Percentiles rank a stretch among this genome's conserved stretches.
phyloP scores from a whole-genome alignment of 2,329 filamentous ascomycete genomes.

The Pseudogymnoascus sp. region DNA sequence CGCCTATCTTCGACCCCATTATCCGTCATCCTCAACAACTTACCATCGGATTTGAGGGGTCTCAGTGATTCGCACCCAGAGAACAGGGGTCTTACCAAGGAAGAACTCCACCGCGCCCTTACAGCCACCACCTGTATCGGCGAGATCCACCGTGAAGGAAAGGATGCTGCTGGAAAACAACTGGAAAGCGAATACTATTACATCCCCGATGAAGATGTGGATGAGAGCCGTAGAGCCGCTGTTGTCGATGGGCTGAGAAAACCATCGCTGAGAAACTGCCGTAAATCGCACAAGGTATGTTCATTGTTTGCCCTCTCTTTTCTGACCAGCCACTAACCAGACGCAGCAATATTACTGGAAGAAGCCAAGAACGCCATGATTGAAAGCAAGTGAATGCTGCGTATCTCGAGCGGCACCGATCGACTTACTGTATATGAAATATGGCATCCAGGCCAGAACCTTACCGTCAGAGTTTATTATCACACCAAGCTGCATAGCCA shows the following conservation, averaged over 20 bases:
- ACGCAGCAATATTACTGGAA: slow-evolving; percentile 65
- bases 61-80: slow-evolving; percentile 24
- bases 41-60: slow-evolving; percentile 60
- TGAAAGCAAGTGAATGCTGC: slow-evolving; percentile 16
- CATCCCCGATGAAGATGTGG: slow-evolving; percentile 75
- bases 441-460: background rate
- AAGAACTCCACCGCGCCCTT: slow-evolving; percentile 63
- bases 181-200: slow-evolving; percentile 98
- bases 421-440: slow-evolving; percentile 7
- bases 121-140: slow-evolving; percentile 73
- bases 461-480: slow-evolving; percentile 7
- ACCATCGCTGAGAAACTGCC: slow-evolving; percentile 78
- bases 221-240: slow-evolving; percentile 69
- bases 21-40: slow-evolving; percentile 79
- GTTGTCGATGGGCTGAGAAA: slow-evolving; percentile 83
- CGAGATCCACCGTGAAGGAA: slow-evolving; percentile 82
- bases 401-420: background rate
- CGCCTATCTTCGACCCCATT: slow-evolving; percentile 85
- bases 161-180: slow-evolving; percentile 88
- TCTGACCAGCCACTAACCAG: background rate
- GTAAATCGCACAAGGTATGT: slow-evolving; percentile 94
- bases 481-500: slow-evolving; percentile 2
- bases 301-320: slow-evolving; percentile 10
- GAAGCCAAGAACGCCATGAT: slow-evolving; percentile 50
- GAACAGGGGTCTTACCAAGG: slow-evolving; percentile 45